phyloP scores from a whole-genome alignment of 1,284 basidiomycete species.

The Tylopilus sp. region DNA sequence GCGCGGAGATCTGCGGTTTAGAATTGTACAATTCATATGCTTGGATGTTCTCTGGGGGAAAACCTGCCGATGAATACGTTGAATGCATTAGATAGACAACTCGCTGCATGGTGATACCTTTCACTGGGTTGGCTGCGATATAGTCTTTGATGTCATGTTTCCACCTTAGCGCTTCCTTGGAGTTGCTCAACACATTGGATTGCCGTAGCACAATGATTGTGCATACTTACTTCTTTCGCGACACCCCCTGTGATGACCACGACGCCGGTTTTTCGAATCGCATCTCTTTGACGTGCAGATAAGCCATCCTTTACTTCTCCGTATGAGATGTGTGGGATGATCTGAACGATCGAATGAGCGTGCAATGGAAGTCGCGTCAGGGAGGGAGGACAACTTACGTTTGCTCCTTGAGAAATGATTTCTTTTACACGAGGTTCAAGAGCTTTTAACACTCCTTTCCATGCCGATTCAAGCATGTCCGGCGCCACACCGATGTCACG shows the following conservation, averaged over 20 bases:
- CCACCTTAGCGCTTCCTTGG: conserved; percentile 58
- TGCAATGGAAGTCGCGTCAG: neutral
- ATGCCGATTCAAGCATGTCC: conserved; percentile 43
- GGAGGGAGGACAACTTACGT: conserved; percentile 30
- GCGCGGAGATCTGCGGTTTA: conserved; percentile 51
- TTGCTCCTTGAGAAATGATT: conserved; percentile 41
- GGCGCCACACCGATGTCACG: conserved; percentile 33
- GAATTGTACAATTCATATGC: conserved; percentile 72
- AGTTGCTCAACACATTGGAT: neutral
- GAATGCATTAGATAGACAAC: neutral
- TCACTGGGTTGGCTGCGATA: conserved; percentile 48
- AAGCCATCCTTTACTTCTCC: conserved; percentile 43
- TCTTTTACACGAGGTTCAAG: conserved; percentile 44
- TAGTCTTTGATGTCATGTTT: conserved; percentile 56
- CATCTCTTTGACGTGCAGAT: conserved; percentile 37
- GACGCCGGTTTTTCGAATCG: conserved; percentile 54
- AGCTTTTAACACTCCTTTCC: conserved; percentile 51
- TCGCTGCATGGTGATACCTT: conserved; percentile 35
- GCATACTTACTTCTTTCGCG: conserved; percentile 39
- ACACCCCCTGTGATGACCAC: conserved; percentile 61
- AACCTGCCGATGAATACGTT: conserved; percentile 41
- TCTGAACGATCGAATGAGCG: conserved; percentile 34
- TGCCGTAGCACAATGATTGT: neutral
- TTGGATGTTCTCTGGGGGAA: conserved; percentile 63
- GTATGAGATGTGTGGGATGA: conserved; percentile 54